These are phyloP conservation scores for Phytopythium cucurbitacearum DNA, from an alignment of 352 stramenopile species.

Conservation along the genomic window DNA sequence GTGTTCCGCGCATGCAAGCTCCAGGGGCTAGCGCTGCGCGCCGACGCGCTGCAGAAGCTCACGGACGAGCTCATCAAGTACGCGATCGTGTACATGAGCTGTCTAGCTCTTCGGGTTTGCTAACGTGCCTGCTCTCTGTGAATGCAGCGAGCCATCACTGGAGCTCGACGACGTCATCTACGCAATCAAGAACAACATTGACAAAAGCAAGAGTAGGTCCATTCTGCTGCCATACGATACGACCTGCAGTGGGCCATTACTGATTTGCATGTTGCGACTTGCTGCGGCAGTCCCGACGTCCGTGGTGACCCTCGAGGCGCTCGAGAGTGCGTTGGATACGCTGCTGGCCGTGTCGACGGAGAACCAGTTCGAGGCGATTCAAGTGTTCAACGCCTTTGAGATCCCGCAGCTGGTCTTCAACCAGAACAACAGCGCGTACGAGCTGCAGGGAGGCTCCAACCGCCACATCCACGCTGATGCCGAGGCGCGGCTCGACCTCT, in stretches of 20 bases:
- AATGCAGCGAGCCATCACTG: slow-evolving; percentile 57
- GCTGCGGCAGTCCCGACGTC: slow-evolving; percentile 60
- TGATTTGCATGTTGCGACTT: slow-evolving; percentile 2
- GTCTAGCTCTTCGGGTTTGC: slow-evolving; percentile 1
- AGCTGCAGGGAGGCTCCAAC: slow-evolving; percentile 54
- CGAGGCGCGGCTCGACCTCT: slow-evolving; percentile 54
- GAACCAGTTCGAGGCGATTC: slow-evolving; percentile 80
- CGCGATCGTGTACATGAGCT: slow-evolving; percentile 9
- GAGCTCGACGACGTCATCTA: slow-evolving; percentile 81
- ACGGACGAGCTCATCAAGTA: slow-evolving; percentile 65
- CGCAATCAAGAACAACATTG: slow-evolving; percentile 88
- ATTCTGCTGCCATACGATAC: neutral
- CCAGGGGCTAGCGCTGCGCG: slow-evolving; percentile 75
- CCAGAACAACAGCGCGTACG: slow-evolving; percentile 61
- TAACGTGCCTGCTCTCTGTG: slow-evolving; percentile 1
- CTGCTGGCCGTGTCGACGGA: slow-evolving; percentile 72
- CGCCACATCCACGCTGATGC: slow-evolving; percentile 54
- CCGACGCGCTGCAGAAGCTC: slow-evolving; percentile 59
- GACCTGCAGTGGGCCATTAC: no score
- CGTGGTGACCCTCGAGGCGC: slow-evolving; percentile 76
- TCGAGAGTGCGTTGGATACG: slow-evolving; percentile 80
- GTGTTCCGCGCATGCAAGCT: slow-evolving; percentile 84
- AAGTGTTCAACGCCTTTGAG: slow-evolving; percentile 82
- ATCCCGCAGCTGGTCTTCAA: slow-evolving; percentile 63
- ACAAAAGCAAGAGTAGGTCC: slow-evolving; percentile 78